These are phyloP conservation scores for Colletotrichum caudatum DNA, from an alignment of 2,329 filamentous ascomycete genomes.

Conservation along the genomic window DNA sequence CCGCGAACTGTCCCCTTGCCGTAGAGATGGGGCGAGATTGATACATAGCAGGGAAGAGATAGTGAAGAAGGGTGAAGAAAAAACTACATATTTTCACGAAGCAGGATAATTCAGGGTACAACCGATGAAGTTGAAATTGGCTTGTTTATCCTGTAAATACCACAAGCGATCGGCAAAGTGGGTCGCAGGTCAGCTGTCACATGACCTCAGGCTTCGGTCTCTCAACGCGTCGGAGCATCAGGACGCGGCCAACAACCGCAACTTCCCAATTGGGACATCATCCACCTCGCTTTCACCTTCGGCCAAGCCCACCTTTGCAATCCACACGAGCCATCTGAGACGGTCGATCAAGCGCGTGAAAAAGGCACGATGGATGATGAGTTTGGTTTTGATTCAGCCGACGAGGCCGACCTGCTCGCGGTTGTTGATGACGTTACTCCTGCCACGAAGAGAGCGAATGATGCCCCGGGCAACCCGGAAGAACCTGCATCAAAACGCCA, in stretches of 20 bases:
- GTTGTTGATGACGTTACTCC: slow-evolving; percentile 5
- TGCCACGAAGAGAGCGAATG: background rate
- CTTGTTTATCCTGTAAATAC: no score
- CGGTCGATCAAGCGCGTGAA: no score
- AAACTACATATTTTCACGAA: no score
- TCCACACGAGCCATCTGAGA: background rate
- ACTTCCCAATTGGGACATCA: slow-evolving; percentile 19
- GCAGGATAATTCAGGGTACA: no score
- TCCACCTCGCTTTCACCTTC: background rate
- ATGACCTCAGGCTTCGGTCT: background rate
- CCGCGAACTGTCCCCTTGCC: no score
- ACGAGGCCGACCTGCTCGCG: slow-evolving; percentile 32
- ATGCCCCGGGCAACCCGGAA: background rate
- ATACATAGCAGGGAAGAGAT: no score
- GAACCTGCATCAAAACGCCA: slow-evolving; percentile 17
- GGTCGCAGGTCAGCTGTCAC: background rate
- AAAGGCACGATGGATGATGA: slow-evolving; percentile 36
- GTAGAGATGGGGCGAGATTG: no score
- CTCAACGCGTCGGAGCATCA: slow-evolving; percentile 3
- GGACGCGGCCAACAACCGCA: background rate
- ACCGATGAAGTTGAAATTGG: no score
- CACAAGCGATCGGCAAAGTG: no score
- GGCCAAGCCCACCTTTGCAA: background rate
- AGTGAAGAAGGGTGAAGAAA: no score
- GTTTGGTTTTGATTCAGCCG: slow-evolving; percentile 46